Evolutionary conservation across 2,329 filamentous ascomycete species (phyloP).

Genomic region (Cordyceps cicadae): DNA sequence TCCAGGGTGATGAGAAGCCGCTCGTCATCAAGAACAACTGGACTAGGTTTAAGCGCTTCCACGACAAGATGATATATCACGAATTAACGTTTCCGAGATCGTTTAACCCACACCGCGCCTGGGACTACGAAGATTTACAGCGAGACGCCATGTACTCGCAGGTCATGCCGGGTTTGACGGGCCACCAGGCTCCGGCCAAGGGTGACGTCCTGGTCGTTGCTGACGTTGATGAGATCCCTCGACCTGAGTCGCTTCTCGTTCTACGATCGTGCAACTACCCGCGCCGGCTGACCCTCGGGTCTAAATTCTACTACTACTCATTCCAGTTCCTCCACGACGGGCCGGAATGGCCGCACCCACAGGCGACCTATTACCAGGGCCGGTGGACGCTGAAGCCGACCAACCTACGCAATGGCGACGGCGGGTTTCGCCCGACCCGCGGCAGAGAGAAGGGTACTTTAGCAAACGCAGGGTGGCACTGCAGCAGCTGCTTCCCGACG

Average conservation of each 20-base stretch:
- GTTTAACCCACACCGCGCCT: slow-evolving; percentile 30
- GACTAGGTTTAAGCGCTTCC: slow-evolving; percentile 31
- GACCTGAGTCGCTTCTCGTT: slow-evolving; percentile 38
- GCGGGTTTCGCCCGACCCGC: not conserved
- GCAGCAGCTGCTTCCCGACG: slow-evolving; percentile 52
- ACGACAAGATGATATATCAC: slow-evolving; percentile 51
- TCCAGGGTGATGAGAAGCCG: slow-evolving; percentile 48
- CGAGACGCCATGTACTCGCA: slow-evolving; percentile 35
- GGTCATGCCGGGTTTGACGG: slow-evolving; percentile 41
- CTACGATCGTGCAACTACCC: slow-evolving; percentile 45
- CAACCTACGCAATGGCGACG: slow-evolving; percentile 27
- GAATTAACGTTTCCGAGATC: slow-evolving; percentile 33
- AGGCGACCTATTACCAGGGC: slow-evolving; percentile 46
- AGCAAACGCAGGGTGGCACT: slow-evolving; percentile 50
- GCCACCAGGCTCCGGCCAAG: slow-evolving; percentile 29
- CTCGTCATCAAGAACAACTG: slow-evolving; percentile 45
- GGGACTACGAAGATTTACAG: slow-evolving; percentile 43
- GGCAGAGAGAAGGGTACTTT: slow-evolving; percentile 25
- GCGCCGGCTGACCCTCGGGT: slow-evolving; percentile 41
- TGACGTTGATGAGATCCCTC: slow-evolving; percentile 52
- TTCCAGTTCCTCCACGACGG: slow-evolving; percentile 41
- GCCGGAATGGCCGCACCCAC: slow-evolving; percentile 43
- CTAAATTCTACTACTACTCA: slow-evolving; percentile 48
- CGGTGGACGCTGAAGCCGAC: slow-evolving; percentile 20
- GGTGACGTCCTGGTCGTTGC: slow-evolving; percentile 51